These are phyloP conservation scores for Esteya vermicola DNA, from an alignment of 2,329 filamentous ascomycete species.

Conservation along the genomic window DNA sequence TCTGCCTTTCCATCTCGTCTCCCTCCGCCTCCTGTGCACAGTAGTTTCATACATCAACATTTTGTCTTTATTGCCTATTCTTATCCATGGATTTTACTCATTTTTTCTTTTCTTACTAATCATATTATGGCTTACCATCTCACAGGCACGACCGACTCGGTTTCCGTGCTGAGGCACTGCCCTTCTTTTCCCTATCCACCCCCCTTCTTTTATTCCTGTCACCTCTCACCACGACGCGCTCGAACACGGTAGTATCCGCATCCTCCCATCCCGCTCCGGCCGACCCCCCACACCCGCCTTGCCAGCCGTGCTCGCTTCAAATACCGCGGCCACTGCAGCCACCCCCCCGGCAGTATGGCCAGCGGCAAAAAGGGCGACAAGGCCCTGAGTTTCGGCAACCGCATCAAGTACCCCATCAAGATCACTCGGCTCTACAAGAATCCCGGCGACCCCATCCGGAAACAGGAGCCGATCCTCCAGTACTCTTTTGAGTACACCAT, in stretches of 20 bases:
- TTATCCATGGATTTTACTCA: conserved; percentile 3
- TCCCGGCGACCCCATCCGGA: conserved; percentile 60
- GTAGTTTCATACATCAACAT: background rate
- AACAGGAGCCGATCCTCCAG: conserved; percentile 65
- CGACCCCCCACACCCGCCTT: conserved; percentile 6
- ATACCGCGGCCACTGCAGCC: conserved; percentile 3
- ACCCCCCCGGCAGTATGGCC: too few relatives aligned
- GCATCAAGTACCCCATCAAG: conserved; percentile 84
- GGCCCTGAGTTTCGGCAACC: conserved; percentile 36
- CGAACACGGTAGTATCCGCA: conserved; percentile 7
- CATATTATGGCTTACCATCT: conserved; percentile 9
- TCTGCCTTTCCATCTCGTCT: too few relatives aligned
- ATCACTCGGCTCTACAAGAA: conserved; percentile 72
- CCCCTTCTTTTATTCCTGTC: background rate
- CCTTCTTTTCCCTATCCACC: background rate
- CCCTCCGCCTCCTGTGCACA: background rate
- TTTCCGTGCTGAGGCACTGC: conserved; percentile 1
- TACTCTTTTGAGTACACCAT: conserved; percentile 77
- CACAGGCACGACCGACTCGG: background rate
- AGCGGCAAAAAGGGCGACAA: conserved; percentile 12
- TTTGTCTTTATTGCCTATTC: conserved; percentile 1
- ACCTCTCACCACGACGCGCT: background rate
- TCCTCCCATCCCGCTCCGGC: conserved; percentile 2
- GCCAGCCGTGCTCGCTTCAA: conserved; percentile 8
- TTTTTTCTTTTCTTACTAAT: conserved; percentile 8